Evolutionary conservation across 2,329 filamentous ascomycete species (phyloP).

Genomic region (Aphanocladium album): DNA sequence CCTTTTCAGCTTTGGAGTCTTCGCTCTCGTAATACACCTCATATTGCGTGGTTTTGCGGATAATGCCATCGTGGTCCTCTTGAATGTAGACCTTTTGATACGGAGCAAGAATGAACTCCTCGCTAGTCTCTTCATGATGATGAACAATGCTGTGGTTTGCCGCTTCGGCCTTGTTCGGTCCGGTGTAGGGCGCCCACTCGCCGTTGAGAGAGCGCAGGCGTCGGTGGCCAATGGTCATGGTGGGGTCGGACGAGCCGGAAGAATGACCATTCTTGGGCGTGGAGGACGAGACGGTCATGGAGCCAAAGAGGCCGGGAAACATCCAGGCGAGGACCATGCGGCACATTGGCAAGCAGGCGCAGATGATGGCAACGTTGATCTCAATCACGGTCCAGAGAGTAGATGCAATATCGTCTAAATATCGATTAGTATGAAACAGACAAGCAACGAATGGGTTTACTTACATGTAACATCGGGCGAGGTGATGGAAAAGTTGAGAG

Average conservation of each 20-base stretch:
- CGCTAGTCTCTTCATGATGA: constrained; percentile 25
- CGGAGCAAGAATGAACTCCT: constrained; percentile 29
- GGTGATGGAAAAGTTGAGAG: constrained; percentile 33
- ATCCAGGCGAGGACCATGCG: constrained; percentile 32
- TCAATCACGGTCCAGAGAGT: constrained; percentile 37
- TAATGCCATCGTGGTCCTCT: constrained; percentile 20
- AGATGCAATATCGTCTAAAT: constrained; percentile 29
- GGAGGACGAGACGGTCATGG: constrained; percentile 13
- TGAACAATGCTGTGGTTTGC: constrained; percentile 24
- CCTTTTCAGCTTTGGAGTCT: background rate
- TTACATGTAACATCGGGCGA: constrained; percentile 33
- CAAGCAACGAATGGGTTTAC: constrained; percentile 5
- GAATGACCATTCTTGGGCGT: constrained; percentile 5
- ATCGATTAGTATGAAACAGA: background rate
- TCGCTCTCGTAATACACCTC: constrained; percentile 28
- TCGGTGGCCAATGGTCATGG: constrained; percentile 18
- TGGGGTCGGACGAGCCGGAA: constrained; percentile 17
- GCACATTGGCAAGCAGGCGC: constrained; percentile 36
- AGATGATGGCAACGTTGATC: constrained; percentile 35
- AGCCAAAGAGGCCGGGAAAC: constrained; percentile 30
- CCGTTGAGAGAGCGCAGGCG: constrained; percentile 17
- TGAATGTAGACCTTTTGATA: constrained; percentile 13
- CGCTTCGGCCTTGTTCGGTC: constrained; percentile 25
- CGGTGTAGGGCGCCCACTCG: constrained; percentile 29
- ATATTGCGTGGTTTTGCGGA: constrained; percentile 33